Evolutionary conservation across 2,329 filamentous ascomycete genomes (phyloP).

Genomic region (Plenodomus lindquistii): DNA sequence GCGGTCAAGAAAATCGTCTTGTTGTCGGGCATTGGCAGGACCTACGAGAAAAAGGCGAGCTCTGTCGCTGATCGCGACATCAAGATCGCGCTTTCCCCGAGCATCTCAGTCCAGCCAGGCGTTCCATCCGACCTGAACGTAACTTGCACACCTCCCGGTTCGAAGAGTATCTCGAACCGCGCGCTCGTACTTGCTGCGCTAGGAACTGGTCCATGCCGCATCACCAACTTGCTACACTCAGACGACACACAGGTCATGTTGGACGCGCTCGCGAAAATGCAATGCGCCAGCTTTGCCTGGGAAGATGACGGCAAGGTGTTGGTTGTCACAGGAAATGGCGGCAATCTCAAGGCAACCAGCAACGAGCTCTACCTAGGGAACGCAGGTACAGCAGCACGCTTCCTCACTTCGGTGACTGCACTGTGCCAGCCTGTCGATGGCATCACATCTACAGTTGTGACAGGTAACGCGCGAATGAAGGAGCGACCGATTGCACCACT

Average conservation of each 20-base stretch:
- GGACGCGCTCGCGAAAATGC: conserved; percentile 81
- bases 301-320: conserved; percentile 92
- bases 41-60: conserved; percentile 83
- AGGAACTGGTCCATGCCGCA: conserved; percentile 79
- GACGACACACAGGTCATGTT: conserved; percentile 98
- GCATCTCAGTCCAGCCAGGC: conserved; percentile 73
- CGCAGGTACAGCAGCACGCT: conserved; percentile 92
- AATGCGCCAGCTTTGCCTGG: conserved; percentile 89
- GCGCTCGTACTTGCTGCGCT: conserved; percentile 93
- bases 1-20: conserved; percentile 95
- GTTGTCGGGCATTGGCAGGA: conserved; percentile 85
- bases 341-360: conserved; percentile 73
- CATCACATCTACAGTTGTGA: conserved; percentile 74
- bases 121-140: conserved; percentile 68
- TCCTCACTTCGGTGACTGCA: conserved; percentile 88
- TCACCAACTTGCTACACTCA: conserved; percentile 92
- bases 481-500: conserved; percentile 89
- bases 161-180: conserved; percentile 96
- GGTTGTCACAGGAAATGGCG: conserved; percentile 88
- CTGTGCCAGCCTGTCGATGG: conserved; percentile 70
- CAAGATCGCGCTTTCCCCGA: conserved; percentile 78
- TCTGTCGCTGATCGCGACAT: conserved; percentile 87
- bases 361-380: conserved; percentile 91
- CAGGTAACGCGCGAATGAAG: conserved; percentile 96
- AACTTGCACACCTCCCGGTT: conserved; percentile 85